phyloP scores from a whole-genome alignment of 2,329 filamentous ascomycete genomes.

The Plenodomus biglobosus region DNA sequence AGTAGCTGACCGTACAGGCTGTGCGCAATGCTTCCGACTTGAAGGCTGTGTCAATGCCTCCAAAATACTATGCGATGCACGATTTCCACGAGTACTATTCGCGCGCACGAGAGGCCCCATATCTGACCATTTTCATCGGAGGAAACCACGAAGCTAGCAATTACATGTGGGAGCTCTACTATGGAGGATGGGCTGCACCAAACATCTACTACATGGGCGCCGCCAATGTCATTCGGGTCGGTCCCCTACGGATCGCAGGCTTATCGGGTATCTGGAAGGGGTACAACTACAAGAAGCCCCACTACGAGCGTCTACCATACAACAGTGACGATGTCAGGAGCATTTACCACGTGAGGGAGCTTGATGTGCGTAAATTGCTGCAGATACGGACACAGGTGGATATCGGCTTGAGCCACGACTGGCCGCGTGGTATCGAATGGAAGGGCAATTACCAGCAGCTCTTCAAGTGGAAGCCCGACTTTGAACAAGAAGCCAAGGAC shows the following conservation, averaged over 20 bases:
- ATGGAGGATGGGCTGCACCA: constrained; percentile 94
- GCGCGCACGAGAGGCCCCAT: constrained; percentile 74
- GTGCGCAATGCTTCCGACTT: constrained; percentile 87
- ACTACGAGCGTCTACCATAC: constrained; percentile 86
- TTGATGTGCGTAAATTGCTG: constrained; percentile 87
- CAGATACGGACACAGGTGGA: constrained; percentile 86
- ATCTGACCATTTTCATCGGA: constrained; percentile 86
- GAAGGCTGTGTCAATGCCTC: constrained; percentile 83
- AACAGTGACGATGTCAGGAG: constrained; percentile 72
- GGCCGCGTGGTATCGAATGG: constrained; percentile 82
- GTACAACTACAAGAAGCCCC: constrained; percentile 79
- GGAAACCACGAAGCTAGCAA: constrained; percentile 96
- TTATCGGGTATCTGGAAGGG: constrained; percentile 95
- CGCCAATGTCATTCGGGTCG: constrained; percentile 82
- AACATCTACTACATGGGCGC: constrained; percentile 97
- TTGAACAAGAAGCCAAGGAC: constrained; percentile 72
- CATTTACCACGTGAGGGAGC: constrained; percentile 86
- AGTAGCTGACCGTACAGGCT: constrained; percentile 56
- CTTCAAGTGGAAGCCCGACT: constrained; percentile 72
- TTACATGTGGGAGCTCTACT: constrained; percentile 88
- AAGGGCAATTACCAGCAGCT: constrained; percentile 69
- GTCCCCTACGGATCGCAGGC: constrained; percentile 82
- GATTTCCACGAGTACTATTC: constrained; percentile 96
- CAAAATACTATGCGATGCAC: constrained; percentile 82
- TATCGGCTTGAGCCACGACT: constrained; percentile 91